phyloP scores from a whole-genome alignment of 345 rosid species.

The Anastatica hierochuntica region DNA sequence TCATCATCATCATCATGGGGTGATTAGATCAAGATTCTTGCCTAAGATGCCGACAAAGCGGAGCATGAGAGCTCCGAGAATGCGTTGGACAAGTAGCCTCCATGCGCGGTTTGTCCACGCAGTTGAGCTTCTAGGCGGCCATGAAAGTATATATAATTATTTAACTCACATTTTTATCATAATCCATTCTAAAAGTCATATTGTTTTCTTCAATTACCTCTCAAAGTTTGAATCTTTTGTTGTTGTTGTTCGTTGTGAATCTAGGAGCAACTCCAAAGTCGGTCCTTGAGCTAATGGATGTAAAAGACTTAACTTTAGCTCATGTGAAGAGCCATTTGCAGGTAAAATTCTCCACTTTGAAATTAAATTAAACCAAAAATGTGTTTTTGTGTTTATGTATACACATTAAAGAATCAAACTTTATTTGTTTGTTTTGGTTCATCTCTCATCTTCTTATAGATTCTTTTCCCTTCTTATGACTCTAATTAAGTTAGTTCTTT shows the following conservation, averaged over 20 bases:
- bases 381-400: background rate
- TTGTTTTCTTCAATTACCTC: background rate
- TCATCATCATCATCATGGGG: constrained; percentile 35
- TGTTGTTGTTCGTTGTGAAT: background rate
- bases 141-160: too few species aligned
- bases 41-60: constrained; percentile 55
- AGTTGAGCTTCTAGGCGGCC: constrained; percentile 90
- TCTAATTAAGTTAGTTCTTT: constrained; percentile 5
- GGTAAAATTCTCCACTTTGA: constrained; percentile 33
- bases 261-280: constrained; percentile 94
- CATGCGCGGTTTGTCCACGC: constrained; percentile 81
- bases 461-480: background rate
- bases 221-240: background rate
- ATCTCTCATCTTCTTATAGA: constrained; percentile 6
- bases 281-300: constrained; percentile 86
- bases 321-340: constrained; percentile 92
- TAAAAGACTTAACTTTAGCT: constrained; percentile 80
- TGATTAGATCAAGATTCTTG: constrained; percentile 65
- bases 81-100: constrained; percentile 89
- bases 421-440: too few species aligned
- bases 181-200: background rate
- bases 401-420: constrained; percentile 1
- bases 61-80: constrained; percentile 87
- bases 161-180: constrained; percentile 8
- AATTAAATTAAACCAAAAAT: background rate